These are phyloP conservation scores for Ilex aquifolium DNA, from an alignment of 257 asterid genomes.

Conservation along the genomic window DNA sequence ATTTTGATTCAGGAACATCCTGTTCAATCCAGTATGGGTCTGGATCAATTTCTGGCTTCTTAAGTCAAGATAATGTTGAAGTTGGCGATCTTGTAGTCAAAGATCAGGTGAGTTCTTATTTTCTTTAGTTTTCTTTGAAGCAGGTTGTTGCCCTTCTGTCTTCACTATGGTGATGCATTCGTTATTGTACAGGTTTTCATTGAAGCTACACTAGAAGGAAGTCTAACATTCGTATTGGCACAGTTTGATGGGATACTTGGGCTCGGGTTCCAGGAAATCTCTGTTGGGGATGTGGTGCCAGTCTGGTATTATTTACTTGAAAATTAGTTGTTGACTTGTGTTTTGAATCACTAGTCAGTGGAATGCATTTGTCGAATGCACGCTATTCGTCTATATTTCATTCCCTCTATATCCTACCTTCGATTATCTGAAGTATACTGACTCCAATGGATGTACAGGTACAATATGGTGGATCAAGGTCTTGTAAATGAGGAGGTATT, in stretches of 20 bases:
- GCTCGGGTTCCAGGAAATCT: slow-evolving; percentile 90
- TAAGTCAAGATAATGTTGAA: slow-evolving; percentile 82
- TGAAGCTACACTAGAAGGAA: slow-evolving; percentile 78
- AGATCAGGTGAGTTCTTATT: slow-evolving; percentile 62
- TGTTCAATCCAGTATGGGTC: slow-evolving; percentile 74
- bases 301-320: slow-evolving; percentile 52
- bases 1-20: slow-evolving; percentile 51
- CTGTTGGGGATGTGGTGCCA: slow-evolving; percentile 74
- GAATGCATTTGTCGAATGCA: too few species aligned
- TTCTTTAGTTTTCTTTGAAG: not conserved
- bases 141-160: not conserved
- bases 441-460: too few species aligned
- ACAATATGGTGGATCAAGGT: too few species aligned
- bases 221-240: slow-evolving; percentile 63
- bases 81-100: slow-evolving; percentile 82
- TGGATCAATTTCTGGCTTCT: slow-evolving; percentile 78
- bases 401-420: not conserved
- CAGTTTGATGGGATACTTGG: slow-evolving; percentile 94
- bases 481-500: too few species aligned
- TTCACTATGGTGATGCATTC: not conserved
- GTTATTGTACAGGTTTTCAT: slow-evolving; percentile 58
- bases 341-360: too few species aligned
- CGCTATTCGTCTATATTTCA: too few species aligned
- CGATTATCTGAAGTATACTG: too few species aligned
- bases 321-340: not conserved